Base-by-base conservation (phyloP, 1,139 yeast species). In the Meyerozyma elateridarum region DNA sequence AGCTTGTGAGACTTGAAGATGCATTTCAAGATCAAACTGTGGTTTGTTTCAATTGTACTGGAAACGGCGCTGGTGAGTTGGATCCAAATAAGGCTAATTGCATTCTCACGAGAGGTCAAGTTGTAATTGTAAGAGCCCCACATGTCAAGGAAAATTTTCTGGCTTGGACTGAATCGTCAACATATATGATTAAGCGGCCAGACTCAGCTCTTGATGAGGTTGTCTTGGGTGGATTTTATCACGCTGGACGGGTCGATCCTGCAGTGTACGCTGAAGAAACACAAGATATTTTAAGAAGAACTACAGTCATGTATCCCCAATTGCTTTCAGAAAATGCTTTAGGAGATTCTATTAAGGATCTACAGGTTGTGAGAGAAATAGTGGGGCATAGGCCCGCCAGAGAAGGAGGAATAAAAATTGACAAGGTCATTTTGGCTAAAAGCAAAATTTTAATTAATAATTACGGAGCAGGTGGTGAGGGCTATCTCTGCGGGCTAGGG, bases 381-480 rank as follows among this genome's bases (percentile, higher is more conserved):
- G 75, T 85, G 5, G 91, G 88, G 0, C 61, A 79, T 30, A 67
- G 91, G 43, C 91, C 91, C 4, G 64, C 78, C 29, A 70, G 89
- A 52, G 62, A 70, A 29, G 87, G 85, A 9, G 89, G 89, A 4
- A 74, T 66, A 2, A 64, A 88, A 36, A 70, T 82, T 28, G 87
- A 79, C 48, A 52, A 54, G 25, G 78, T 76, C 41, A 38, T 35
- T 2, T 44, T 64, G 9, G 59, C 47, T 9, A 60, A 62, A 30
- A 56, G 51, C 2, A 48, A 43, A 20, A 36, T 60, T 1, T 42
- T 76, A 14, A 39, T 81, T 11, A 88, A 81, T 48, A 79, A 80
- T 52, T 80, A 80, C 48, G 93, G 93, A 19, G 85, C 88, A 6
- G 69, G 79, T 26, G 93, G 93, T 0, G 75, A 80, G 36, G 93